Evolutionary conservation across 257 asterid species (phyloP), one percentile per base, ranked within the genome.

Genomic region (Handroanthus guayacan): DNA sequence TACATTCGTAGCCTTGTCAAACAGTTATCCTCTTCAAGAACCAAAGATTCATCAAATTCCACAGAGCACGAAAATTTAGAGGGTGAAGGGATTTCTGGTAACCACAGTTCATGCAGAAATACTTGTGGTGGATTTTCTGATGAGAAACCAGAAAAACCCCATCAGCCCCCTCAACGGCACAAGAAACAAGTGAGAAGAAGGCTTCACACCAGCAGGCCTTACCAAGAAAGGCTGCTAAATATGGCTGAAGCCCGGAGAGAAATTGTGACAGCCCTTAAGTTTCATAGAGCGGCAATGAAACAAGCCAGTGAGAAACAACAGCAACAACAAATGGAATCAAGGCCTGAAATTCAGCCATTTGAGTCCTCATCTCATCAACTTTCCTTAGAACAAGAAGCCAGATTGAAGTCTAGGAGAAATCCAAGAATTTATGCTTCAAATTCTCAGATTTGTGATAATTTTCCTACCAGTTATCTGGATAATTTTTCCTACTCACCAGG

Each of bases 231-330:
- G 87, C 91, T 92, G 70, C 87, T 95, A 8, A 95, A 95, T 71
- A 95, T 95, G 99, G 99, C 99, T 11, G 99, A 95, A 82, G 99
- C 97, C 6, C 86, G 99, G 51, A 80, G 96, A 56, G 99, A 95
- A 82, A 95, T 95, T 11, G 99, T 95, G 61, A 86, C 99, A 0
- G 99, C 99, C 41, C 94, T 95, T 14, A 93, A 95, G 86, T 95
- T 89, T 73, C 99, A 95, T 69, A 85, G 99, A 81, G 98, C 97
- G 1, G 69, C 98, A 43, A 95, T 91, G 99, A 93, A 87, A 71
- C 87, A 87, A 71, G 88, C 91, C 64, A 79, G 78, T 58, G 87
- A 88, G 41, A 85, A 81, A 16, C 89, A 84, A 1, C 89, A 84
- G 62, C 87, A 86, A 3, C 92, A 83, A 13, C 79, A 84, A 57